phyloP scores from a whole-genome alignment of 176 grass and related monocot species.

The Hsuehochloa calcarea region DNA sequence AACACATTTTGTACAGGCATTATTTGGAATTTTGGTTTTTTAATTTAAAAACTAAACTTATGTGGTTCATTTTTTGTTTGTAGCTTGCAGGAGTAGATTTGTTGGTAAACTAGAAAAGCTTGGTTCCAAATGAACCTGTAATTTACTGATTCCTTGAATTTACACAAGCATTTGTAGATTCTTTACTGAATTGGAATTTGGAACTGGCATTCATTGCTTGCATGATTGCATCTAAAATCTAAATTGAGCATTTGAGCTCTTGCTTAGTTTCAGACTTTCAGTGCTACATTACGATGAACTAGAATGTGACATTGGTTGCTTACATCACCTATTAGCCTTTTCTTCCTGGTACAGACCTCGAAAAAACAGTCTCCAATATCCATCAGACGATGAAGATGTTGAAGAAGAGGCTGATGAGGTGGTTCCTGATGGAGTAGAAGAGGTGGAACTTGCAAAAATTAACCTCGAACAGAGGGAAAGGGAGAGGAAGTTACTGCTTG shows the following conservation, averaged over 20 bases:
- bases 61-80: neutral
- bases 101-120: constrained; percentile 2
- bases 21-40: neutral
- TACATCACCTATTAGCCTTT: neutral
- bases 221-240: neutral
- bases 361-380: constrained; percentile 90
- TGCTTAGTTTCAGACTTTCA: neutral
- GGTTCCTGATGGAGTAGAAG: constrained; percentile 98
- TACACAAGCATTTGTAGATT: neutral
- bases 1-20: neutral
- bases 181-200: neutral
- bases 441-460: constrained; percentile 97
- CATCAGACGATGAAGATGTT: constrained; percentile 95
- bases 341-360: constrained; percentile 59
- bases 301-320: neutral
- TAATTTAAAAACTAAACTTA: neutral
- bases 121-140: neutral
- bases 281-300: neutral
- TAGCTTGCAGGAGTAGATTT: neutral
- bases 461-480: constrained; percentile 80
- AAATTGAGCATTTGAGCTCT: neutral
- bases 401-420: constrained; percentile 99
- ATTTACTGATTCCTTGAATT: neutral
- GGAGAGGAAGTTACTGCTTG: constrained; percentile 88
- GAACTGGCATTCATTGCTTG: neutral